These are phyloP conservation scores for Nematocida homosporus DNA, from an alignment of 371 early-diverging fungal species.

Conservation along the genomic window DNA sequence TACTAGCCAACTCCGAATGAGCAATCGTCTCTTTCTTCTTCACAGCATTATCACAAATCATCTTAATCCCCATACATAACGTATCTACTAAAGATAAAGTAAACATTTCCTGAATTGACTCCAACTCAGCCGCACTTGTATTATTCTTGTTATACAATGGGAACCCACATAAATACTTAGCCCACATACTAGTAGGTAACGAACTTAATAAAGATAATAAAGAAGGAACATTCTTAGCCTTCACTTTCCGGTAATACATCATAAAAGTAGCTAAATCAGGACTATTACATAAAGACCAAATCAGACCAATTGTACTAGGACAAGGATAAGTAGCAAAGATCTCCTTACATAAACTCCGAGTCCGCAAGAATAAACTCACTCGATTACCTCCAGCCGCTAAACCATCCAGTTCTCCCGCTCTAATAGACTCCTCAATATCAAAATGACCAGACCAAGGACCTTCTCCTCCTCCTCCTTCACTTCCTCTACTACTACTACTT, in stretches of 20 bases:
- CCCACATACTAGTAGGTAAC: slow-evolving; percentile 47
- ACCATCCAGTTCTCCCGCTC: slow-evolving; percentile 17
- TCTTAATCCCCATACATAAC: slow-evolving; percentile 58
- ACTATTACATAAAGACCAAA: slow-evolving; percentile 63
- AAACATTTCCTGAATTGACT: slow-evolving; percentile 28
- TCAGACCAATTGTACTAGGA: slow-evolving; percentile 39
- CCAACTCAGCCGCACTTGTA: slow-evolving; percentile 22
- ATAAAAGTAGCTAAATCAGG: slow-evolving; percentile 49
- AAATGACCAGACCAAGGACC: slow-evolving; percentile 48
- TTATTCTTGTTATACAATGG: slow-evolving; percentile 53
- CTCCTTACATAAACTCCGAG: slow-evolving; percentile 58
- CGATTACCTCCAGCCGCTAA: neutral
- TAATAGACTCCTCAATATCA: slow-evolving; percentile 50
- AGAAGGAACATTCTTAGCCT: slow-evolving; percentile 48
- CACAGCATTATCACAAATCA: slow-evolving; percentile 43
- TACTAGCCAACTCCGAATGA: slow-evolving; percentile 38
- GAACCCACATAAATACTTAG: slow-evolving; percentile 37
- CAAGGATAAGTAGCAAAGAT: slow-evolving; percentile 33
- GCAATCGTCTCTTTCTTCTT: slow-evolving; percentile 48
- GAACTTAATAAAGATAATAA: slow-evolving; percentile 46
- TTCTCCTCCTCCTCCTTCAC: no score
- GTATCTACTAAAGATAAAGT: slow-evolving; percentile 59
- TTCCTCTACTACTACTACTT: no score
- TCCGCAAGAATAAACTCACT: slow-evolving; percentile 61
- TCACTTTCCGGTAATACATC: slow-evolving; percentile 51